These are phyloP conservation scores for Clavispora santaluciae DNA, from an alignment of 805 yeast species.

Conservation along the genomic window DNA sequence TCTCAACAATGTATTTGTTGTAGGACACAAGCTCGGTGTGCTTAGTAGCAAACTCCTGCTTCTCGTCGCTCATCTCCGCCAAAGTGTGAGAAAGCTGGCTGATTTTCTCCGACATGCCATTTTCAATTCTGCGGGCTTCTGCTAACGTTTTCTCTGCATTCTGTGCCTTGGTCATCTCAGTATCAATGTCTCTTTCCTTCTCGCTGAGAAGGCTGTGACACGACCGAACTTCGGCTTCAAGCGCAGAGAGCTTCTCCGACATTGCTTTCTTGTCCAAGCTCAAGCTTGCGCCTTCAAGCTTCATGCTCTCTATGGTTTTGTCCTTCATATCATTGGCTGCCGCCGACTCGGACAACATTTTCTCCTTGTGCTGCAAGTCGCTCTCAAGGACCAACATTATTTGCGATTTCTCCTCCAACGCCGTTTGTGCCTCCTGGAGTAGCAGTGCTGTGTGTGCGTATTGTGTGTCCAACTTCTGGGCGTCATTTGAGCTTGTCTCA, in stretches of 20 bases:
- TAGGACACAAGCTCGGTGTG: conserved; percentile 1
- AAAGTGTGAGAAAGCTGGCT: neutral
- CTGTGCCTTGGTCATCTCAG: neutral
- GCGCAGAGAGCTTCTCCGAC: neutral
- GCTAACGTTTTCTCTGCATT: neutral
- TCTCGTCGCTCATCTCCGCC: neutral
- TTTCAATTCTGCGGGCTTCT: neutral
- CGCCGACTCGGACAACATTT: neutral
- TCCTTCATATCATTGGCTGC: neutral
- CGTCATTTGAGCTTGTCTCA: neutral
- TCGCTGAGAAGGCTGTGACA: neutral
- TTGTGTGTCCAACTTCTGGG: neutral
- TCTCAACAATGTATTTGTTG: conserved; percentile 2
- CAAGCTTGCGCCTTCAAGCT: neutral
- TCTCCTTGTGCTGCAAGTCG: neutral
- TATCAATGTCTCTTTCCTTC: neutral
- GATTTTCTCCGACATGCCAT: neutral
- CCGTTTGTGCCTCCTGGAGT: neutral
- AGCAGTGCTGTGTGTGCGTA: neutral
- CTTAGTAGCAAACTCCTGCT: neutral
- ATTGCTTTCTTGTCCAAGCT: neutral
- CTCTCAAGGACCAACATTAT: neutral
- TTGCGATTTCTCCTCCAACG: neutral
- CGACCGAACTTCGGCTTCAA: neutral
- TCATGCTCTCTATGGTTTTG: neutral